Evolutionary conservation across 2,329 filamentous ascomycete species (phyloP), one percentile per base, ranked within the genome.

Genomic region (Penicillium italicum): DNA sequence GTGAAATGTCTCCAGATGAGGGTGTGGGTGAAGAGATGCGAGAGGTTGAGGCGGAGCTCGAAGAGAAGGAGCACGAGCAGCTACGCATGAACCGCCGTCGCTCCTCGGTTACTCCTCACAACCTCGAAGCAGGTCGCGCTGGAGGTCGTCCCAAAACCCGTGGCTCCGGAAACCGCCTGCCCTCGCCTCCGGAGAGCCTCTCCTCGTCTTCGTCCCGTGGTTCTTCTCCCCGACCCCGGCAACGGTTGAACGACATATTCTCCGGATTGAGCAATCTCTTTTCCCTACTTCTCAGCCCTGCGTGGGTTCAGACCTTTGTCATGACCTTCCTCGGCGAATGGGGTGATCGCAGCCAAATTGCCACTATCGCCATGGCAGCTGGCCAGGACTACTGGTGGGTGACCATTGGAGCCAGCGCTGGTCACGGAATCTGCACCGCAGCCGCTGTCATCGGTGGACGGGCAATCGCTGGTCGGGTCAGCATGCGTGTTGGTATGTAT

Each of bases 331-430:
- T 99, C 30, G 94, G 94, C 38, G 94, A 99, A 74, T 99, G 94
- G 94, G 94, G 94, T 55, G 94, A 99, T 69, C 86, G 94, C 64
- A 96, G 90, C 72, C 94, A 99, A 77, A 97, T 99, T 68, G 94
- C 94, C 22, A 99, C 94, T 0, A 96, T 99, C 70, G 94, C 94
- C 51, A 99, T 99, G 94, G 94, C 94, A 47, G 93, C 94, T 33
- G 94, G 94, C 20, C 90, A 96, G 74, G 94, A 99, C 72, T 99
- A 97, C 74, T 97, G 93, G 93, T 97, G 91, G 89, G 94, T 99
- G 34, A 97, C 91, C 4, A 80, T 91, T 44, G 94, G 94, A 56
- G 93, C 94, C 1, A 84, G 94, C 34, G 80, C 84, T 44, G 94
- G 94, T 10, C 94, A 99, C 74, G 88, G 85, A 43, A 84, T 93